These are phyloP conservation scores for Boletus bicolor DNA, from an alignment of 768 basidiomycete species.

Conservation along the genomic window DNA sequence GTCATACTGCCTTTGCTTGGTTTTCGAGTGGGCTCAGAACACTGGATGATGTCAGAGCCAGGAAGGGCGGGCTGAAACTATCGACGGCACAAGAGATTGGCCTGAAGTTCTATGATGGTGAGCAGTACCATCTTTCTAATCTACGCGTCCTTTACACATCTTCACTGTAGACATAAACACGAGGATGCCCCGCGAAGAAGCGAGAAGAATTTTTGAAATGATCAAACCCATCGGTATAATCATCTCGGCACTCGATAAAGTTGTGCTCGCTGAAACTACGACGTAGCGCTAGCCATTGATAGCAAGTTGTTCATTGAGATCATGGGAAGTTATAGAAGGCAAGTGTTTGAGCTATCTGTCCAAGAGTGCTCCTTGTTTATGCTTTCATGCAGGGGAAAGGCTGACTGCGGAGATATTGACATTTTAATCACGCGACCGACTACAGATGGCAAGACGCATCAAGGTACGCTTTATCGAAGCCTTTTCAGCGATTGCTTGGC, in stretches of 20 bases:
- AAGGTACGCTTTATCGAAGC: conserved; percentile 40
- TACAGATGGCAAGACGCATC: conserved; percentile 71
- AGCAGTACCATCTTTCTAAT: conserved; percentile 3
- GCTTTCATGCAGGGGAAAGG: conserved; percentile 55
- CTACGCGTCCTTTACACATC: background rate
- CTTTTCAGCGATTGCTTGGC: background rate
- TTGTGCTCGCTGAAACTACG: background rate
- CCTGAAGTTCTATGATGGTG: conserved; percentile 67
- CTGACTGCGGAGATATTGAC: conserved; percentile 88
- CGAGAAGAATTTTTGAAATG: conserved; percentile 63
- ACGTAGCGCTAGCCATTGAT: conserved; percentile 69
- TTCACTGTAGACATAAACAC: conserved; percentile 66
- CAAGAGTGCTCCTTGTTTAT: background rate
- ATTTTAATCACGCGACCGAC: conserved; percentile 78
- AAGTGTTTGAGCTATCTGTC: conserved; percentile 2
- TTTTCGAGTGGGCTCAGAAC: conserved; percentile 73
- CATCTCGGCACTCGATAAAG: background rate
- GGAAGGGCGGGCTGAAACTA: conserved; percentile 61
- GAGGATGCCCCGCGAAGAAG: conserved; percentile 84
- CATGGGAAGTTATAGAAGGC: conserved; percentile 91
- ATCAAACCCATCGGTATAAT: conserved; percentile 67
- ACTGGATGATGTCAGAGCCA: conserved; percentile 64
- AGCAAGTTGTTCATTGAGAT: conserved; percentile 71
- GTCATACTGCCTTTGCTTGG: conserved; percentile 66
- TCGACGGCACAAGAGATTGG: conserved; percentile 63